Evolutionary conservation across 2,329 filamentous ascomycete species (phyloP).

Genomic region (Tricladium varicosporioides): DNA sequence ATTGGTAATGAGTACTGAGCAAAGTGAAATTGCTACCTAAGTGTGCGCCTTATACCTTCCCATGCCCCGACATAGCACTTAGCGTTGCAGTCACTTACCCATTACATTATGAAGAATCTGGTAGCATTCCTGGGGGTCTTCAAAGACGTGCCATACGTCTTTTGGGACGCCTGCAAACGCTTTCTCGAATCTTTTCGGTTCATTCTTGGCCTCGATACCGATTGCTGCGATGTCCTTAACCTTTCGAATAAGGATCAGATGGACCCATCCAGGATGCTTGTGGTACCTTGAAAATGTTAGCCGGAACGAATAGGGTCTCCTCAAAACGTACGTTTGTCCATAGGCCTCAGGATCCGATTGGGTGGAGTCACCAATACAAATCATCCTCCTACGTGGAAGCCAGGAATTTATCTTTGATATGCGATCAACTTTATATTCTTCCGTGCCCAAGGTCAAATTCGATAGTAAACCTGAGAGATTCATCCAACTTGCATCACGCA

Average conservation of each 20-base stretch:
- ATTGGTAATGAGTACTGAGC: no score
- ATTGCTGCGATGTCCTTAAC: constrained; percentile 70
- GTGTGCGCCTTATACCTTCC: no score
- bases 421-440: constrained; percentile 81
- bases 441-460: constrained; percentile 75
- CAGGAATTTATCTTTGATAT: constrained; percentile 76
- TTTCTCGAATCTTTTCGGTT: constrained; percentile 71
- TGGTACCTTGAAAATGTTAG: constrained; percentile 46
- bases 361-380: constrained; percentile 87
- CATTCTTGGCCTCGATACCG: constrained; percentile 72
- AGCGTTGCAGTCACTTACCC: no score
- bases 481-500: constrained; percentile 75
- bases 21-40: no score
- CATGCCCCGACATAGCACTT: no score
- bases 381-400: constrained; percentile 76
- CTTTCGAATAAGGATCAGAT: constrained; percentile 81
- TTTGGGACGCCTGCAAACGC: constrained; percentile 76
- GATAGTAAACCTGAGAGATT: constrained; percentile 70
- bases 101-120: constrained; percentile 35
- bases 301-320: neutral
- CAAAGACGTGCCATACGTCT: constrained; percentile 77
- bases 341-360: constrained; percentile 91
- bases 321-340: constrained; percentile 63
- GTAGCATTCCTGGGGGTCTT: constrained; percentile 67
- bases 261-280: constrained; percentile 72